These are phyloP conservation scores for Mucor sp. DNA, from an alignment of 371 early-diverging fungal species.

Conservation along the genomic window DNA sequence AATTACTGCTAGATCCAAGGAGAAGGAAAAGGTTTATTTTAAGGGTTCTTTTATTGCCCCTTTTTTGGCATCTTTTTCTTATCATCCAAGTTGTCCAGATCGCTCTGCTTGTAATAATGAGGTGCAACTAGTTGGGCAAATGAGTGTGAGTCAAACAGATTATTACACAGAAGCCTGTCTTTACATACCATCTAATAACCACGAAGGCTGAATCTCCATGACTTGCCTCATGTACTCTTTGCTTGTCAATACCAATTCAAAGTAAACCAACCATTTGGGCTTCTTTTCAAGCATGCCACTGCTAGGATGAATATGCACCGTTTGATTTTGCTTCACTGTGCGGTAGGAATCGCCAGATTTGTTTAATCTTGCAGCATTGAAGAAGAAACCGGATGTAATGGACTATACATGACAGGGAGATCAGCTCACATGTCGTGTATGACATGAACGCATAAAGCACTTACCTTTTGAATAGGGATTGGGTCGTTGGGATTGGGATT, in stretches of 20 bases:
- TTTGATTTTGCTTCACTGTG: slow-evolving; percentile 89
- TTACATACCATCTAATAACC: slow-evolving; percentile 83
- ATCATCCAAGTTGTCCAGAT: slow-evolving; percentile 63
- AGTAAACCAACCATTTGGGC: slow-evolving; percentile 88
- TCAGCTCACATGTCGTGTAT: background rate
- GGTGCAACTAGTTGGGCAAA: slow-evolving; percentile 67
- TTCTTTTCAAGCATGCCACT: slow-evolving; percentile 74
- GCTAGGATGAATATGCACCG: slow-evolving; percentile 94
- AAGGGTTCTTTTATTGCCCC: slow-evolving; percentile 16
- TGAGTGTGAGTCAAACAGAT: background rate
- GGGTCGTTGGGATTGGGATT: slow-evolving; percentile 80
- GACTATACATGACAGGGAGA: slow-evolving; percentile 50
- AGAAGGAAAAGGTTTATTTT: background rate
- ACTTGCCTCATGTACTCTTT: slow-evolving; percentile 96
- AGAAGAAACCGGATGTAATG: slow-evolving; percentile 94
- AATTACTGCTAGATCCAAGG: background rate
- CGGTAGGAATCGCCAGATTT: slow-evolving; percentile 88
- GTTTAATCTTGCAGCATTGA: slow-evolving; percentile 85
- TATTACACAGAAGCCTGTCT: background rate
- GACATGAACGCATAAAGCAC: background rate
- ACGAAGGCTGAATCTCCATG: slow-evolving; percentile 89
- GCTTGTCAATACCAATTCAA: slow-evolving; percentile 91
- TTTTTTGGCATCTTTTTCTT: slow-evolving; percentile 66
- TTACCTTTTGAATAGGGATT: slow-evolving; percentile 76
- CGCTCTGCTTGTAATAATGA: slow-evolving; percentile 87